These are phyloP conservation scores for Aaosphaeria pasadenensis DNA, from an alignment of 2,329 filamentous ascomycete genomes.

Conservation along the genomic window DNA sequence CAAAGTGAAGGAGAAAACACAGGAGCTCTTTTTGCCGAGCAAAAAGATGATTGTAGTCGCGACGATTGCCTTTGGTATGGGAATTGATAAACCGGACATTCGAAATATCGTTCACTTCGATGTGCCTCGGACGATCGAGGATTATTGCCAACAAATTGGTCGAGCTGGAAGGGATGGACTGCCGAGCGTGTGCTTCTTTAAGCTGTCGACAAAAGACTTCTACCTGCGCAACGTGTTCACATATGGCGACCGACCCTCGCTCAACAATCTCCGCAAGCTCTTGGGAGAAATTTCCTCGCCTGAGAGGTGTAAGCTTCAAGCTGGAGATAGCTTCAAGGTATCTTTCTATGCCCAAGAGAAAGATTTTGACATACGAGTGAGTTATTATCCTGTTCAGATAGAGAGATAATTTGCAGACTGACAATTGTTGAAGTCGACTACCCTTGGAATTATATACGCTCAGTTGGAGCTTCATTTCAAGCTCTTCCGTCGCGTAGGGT, in stretches of 20 bases:
- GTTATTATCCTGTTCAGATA: conserved; percentile 23
- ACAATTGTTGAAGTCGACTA: conserved; percentile 25
- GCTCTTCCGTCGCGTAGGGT: conserved; percentile 42
- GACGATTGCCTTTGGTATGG: conserved; percentile 98
- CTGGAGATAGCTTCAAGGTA: conserved; percentile 47
- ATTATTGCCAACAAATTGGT: conserved; percentile 96
- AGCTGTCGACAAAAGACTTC: conserved; percentile 56
- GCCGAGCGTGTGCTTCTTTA: conserved; percentile 58
- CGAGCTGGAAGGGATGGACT: conserved; percentile 87
- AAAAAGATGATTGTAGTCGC: conserved; percentile 83
- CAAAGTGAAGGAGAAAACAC: conserved; percentile 64
- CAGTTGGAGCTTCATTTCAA: conserved; percentile 59
- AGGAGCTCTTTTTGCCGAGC: conserved; percentile 77
- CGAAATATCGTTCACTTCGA: conserved; percentile 92
- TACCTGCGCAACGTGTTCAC: conserved; percentile 59
- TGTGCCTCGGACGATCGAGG: conserved; percentile 89
- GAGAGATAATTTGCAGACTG: conserved; percentile 20
- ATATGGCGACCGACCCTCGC: conserved; percentile 58
- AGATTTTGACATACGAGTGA: conserved; percentile 53
- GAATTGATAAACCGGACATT: conserved; percentile 94
- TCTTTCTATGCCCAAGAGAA: conserved; percentile 46
- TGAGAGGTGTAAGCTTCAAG: conserved; percentile 23
- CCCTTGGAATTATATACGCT: conserved; percentile 56
- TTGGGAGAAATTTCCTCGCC: conserved; percentile 52
- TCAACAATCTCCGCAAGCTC: conserved; percentile 46